phyloP scores from a whole-genome alignment of 495 filamentous ascomycete genomes.

The Saxophila tyrrhenica region DNA sequence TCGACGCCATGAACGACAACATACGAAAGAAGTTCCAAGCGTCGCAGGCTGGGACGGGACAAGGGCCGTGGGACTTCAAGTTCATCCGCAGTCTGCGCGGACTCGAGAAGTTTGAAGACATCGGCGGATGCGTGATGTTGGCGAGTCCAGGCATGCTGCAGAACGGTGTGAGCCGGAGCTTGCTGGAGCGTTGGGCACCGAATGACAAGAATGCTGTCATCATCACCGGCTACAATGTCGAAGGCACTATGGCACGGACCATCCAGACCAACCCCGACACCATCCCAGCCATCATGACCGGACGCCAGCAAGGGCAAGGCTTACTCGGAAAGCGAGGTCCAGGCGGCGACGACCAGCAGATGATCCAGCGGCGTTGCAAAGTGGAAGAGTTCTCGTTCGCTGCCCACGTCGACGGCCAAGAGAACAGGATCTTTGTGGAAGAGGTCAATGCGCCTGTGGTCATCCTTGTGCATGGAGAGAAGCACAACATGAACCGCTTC shows the following conservation, averaged over 20 bases:
- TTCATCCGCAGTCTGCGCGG: slow-evolving; percentile 83
- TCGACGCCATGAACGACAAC: slow-evolving; percentile 96
- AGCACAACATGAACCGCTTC: slow-evolving; percentile 94
- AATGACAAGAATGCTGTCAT: slow-evolving; percentile 91
- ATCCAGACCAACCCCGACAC: slow-evolving; percentile 85
- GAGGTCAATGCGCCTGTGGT: slow-evolving; percentile 84
- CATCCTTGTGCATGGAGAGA: slow-evolving; percentile 92
- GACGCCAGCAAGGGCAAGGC: slow-evolving; percentile 1
- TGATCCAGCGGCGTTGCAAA: slow-evolving; percentile 85
- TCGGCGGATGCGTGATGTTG: slow-evolving; percentile 92
- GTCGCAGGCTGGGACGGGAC: slow-evolving; percentile 32
- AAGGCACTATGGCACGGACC: slow-evolving; percentile 95
- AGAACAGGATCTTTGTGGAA: slow-evolving; percentile 92
- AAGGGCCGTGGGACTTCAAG: slow-evolving; percentile 92
- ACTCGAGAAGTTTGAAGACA: slow-evolving; percentile 90
- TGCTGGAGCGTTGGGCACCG: slow-evolving; percentile 91
- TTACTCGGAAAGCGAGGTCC: slow-evolving; percentile 32
- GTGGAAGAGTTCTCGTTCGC: slow-evolving; percentile 91
- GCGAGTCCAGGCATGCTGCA: slow-evolving; percentile 96
- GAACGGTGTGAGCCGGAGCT: slow-evolving; percentile 81
- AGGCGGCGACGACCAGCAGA: slow-evolving; percentile 61
- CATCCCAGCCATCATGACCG: slow-evolving; percentile 84
- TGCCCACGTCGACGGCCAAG: slow-evolving; percentile 90
- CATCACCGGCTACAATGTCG: slow-evolving; percentile 95
- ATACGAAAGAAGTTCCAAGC: slow-evolving; percentile 71